Conservation (phyloP, 192 early-diverging fungal species). For the Phlyctochytrium arcticum region DNA sequence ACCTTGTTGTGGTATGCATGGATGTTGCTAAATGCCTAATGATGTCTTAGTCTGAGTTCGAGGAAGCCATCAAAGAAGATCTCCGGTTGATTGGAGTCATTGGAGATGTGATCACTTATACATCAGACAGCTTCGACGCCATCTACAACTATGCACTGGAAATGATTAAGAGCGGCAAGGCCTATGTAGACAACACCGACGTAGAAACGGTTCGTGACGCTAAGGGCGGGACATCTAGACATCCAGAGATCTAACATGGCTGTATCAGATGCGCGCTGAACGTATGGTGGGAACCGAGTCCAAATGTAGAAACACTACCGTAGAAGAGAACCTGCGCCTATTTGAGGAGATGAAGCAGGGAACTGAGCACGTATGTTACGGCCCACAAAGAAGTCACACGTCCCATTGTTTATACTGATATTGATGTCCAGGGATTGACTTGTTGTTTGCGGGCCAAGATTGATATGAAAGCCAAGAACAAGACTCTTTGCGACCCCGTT, state of each 20-base stretch:
- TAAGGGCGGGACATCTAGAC: neutral
- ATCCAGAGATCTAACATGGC: neutral
- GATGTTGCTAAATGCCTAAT: neutral
- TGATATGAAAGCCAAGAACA: constrained; percentile 78
- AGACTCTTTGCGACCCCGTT: constrained; percentile 92
- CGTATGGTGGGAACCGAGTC: constrained; percentile 79
- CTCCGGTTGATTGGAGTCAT: constrained; percentile 81
- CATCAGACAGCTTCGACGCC: constrained; percentile 88
- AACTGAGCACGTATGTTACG: constrained; percentile 58
- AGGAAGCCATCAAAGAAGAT: constrained; percentile 94
- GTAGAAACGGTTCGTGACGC: constrained; percentile 46
- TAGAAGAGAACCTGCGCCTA: constrained; percentile 86
- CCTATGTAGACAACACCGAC: constrained; percentile 93
- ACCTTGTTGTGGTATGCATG: no score
- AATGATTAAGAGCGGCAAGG: constrained; percentile 82
- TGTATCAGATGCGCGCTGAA: constrained; percentile 75
- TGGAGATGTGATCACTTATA: constrained; percentile 74
- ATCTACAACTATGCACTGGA: constrained; percentile 81
- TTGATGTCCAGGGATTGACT: constrained; percentile 52
- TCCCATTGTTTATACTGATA: constrained; percentile 7
- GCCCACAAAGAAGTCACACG: no score
- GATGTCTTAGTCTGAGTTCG: constrained; percentile 67
- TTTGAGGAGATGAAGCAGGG: constrained; percentile 91
- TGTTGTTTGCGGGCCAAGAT: constrained; percentile 97
- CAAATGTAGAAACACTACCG: constrained; percentile 72